These are phyloP conservation scores for Aspergillus heteromorphus DNA, from an alignment of 495 filamentous ascomycete genomes.

Conservation along the genomic window DNA sequence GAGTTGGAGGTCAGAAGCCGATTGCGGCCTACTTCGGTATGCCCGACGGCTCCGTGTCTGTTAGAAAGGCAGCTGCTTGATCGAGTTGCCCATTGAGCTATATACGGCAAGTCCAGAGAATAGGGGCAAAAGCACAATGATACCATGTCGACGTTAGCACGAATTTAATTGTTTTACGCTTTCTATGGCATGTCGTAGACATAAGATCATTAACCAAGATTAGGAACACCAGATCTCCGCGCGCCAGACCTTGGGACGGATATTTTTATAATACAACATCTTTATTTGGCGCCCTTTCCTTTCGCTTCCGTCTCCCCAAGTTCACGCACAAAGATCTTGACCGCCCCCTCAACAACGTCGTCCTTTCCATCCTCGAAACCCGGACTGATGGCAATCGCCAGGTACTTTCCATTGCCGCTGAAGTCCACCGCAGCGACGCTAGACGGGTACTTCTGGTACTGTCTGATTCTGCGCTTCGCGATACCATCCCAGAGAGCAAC, in stretches of 20 bases:
- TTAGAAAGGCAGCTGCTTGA: constrained; percentile 37
- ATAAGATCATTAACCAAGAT: not conserved
- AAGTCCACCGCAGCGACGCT: constrained; percentile 76
- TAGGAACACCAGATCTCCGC: constrained; percentile 3
- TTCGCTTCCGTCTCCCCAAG: constrained; percentile 83
- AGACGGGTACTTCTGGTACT: constrained; percentile 77
- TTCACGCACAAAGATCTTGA: constrained; percentile 76
- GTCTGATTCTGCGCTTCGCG: constrained; percentile 81
- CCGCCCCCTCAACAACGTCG: constrained; percentile 59
- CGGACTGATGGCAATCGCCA: constrained; percentile 80
- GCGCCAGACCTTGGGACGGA: constrained; percentile 9
- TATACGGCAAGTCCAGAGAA: not conserved
- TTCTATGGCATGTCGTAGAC: not conserved
- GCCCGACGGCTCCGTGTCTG: constrained; percentile 65
- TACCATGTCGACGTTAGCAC: constrained; percentile 17
- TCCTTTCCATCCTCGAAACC: constrained; percentile 92
- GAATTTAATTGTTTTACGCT: constrained; percentile 2
- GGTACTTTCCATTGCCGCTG: constrained; percentile 69
- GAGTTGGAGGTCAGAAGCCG: constrained; percentile 78
- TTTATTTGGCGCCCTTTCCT: constrained; percentile 67
- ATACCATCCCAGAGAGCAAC: constrained; percentile 95
- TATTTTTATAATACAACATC: constrained; percentile 7
- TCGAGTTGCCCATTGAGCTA: not conserved
- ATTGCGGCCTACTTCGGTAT: constrained; percentile 93
- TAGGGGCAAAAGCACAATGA: constrained; percentile 7